These are phyloP conservation scores for Saccharum hybrid DNA, from an alignment of 202 grass and related monocot genomes.

Conservation along the genomic window DNA sequence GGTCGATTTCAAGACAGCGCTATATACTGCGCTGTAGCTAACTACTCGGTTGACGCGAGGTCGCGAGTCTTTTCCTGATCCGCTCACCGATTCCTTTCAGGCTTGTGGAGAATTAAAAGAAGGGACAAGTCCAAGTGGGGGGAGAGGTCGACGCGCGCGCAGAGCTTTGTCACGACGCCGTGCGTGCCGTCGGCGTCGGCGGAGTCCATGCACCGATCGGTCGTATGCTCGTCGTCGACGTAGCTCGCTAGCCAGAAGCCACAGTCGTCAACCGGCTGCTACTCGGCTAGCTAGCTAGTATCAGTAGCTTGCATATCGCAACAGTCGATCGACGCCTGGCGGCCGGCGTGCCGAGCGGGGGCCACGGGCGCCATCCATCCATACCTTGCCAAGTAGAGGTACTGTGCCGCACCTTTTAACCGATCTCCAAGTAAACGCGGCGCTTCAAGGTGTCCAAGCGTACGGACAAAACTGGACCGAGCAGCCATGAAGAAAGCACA, in stretches of 20 bases:
- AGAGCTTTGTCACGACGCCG: neutral
- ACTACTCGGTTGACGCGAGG: neutral
- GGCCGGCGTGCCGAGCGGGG: neutral
- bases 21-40: neutral
- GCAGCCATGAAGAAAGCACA: conserved; percentile 1
- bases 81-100: conserved; percentile 36
- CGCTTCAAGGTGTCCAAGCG: conserved; percentile 48
- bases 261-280: neutral
- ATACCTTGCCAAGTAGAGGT: neutral
- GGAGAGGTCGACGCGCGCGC: conserved; percentile 35
- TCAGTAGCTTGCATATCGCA: too few species aligned
- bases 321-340: neutral
- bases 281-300: neutral
- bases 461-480: conserved; percentile 27
- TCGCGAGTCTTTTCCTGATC: conserved; percentile 30
- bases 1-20: neutral
- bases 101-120: neutral
- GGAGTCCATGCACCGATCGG: neutral
- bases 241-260: neutral
- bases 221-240: neutral
- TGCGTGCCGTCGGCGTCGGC: neutral
- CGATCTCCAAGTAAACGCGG: conserved; percentile 31
- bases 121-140: conserved; percentile 48
- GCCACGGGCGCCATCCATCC: neutral
- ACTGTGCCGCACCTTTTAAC: neutral